Base-by-base conservation (phyloP, 2,329 filamentous ascomycete genomes). In the Pseudocercospora musae region DNA sequence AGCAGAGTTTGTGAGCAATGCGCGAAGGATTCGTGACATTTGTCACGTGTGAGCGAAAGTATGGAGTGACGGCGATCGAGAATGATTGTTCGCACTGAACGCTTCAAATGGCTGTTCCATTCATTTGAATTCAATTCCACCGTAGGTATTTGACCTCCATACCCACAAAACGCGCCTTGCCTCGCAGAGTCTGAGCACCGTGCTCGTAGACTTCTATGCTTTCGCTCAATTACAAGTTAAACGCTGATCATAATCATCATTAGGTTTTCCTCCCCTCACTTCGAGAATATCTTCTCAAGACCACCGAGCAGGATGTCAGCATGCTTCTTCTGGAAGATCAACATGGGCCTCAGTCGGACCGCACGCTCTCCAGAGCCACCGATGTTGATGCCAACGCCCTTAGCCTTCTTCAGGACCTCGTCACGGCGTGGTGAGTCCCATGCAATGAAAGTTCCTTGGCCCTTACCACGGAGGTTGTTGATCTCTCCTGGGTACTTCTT, bases 241-340 rank as follows among this genome's bases (percentile, higher is more conserved):
- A 29, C 37, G 18, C 29, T 44, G 53, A 21, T 62, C 52, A 50
- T 62, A 21, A 29, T 57, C 2, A 57, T 55, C 57, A 50, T 49
- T 59, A 57, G 48, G 59, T 15, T 2, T 15, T 25, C 27, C 7
- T 23, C 37, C 9, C 4, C 42, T 68, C 55, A 74, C 48, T 71
- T 71, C 63, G 68, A 66, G 57, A 75, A 63, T 42, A 76, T 66
- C 69, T 73, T 75, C 69, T 75, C 72, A 48, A 75, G 59, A 31
- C 63, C 69, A 40, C 73, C 91, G 54, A 96, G 77, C 70, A 97
- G 80, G 63, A 96, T 87, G 78, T 96, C 91, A 21, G 89, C 93
- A 78, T 98, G 94, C 75, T 89, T 86, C 83, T 92, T 86, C 85
- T 96, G 90, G 82, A 97, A 95, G 73, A 93, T 88, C 70, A 97